phyloP scores from a whole-genome alignment of 805 yeast genomes.

The Kregervanrija pseudodelftensis region DNA sequence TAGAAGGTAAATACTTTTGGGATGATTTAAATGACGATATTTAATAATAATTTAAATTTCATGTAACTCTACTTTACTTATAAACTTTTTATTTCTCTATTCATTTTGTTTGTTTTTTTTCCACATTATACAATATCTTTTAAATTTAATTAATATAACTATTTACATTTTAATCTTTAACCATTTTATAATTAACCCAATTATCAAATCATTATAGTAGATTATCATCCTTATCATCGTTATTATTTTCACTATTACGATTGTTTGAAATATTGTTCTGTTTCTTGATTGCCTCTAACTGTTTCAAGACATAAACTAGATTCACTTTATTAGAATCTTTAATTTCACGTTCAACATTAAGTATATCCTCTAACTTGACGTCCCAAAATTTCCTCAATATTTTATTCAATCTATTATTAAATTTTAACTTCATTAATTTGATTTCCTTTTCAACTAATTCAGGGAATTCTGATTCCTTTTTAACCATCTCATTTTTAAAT shows the following conservation, averaged over 20 bases:
- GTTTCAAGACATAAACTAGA: constrained; percentile 26
- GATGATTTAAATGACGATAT: constrained; percentile 69
- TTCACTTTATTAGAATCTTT: constrained; percentile 18
- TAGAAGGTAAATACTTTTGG: constrained; percentile 90
- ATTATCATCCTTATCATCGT: too few species aligned
- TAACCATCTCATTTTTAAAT: constrained; percentile 14
- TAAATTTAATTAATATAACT: too few species aligned
- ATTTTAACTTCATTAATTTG: constrained; percentile 25
- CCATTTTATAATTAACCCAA: too few species aligned
- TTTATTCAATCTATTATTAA: constrained; percentile 36
- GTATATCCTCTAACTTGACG: constrained; percentile 36
- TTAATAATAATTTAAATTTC: too few species aligned
- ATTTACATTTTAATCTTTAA: too few species aligned
- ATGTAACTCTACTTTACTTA: too few species aligned
- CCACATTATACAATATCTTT: too few species aligned
- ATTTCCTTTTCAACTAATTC: constrained; percentile 16
- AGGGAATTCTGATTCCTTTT: constrained; percentile 15
- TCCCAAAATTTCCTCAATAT: constrained; percentile 45
- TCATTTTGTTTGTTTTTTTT: too few species aligned
- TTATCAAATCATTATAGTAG: too few species aligned
- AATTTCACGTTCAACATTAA: constrained; percentile 38
- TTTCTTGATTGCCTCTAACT: constrained; percentile 13
- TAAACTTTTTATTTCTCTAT: too few species aligned
- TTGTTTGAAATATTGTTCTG: too few species aligned
- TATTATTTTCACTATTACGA: too few species aligned